Base-by-base conservation (phyloP, 352 stramenopile genomes). In the Pythium aquatile region DNA sequence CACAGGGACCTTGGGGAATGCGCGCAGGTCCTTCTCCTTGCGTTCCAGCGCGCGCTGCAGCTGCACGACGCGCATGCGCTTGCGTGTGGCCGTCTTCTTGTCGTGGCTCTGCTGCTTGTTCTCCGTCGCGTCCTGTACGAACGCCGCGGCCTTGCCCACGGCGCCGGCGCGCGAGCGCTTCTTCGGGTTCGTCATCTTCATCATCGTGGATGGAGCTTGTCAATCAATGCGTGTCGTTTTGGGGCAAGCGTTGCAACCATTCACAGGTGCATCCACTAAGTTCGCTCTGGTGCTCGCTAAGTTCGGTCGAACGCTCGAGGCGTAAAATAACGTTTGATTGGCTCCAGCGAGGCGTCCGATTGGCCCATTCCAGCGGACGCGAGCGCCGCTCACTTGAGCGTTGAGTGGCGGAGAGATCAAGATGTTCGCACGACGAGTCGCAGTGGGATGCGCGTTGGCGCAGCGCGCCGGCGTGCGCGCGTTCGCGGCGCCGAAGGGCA, bases 61-160 rank as follows among this genome's bases (percentile, higher is more conserved):
- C 70, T 95, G 85, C 54, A 91, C 77, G 30, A 95, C 83, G 58
- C 85, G 84, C 83, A 95, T 83, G 29, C 87, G 85, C 55, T 74
- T 79, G 9, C 83, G 81, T 46, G 79, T 88, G 58, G 85, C 74
- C 40, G 73, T 68, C 55, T 87, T 88, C 66, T 84, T 90, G 55
- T 91, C 84, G 40, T 77, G 74, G 47, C 69, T 85, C 37, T 67
- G 72, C 68, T 90, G 70, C 66, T 87, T 88, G 48, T 57, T 81
- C 39, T 91, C 67, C 52, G 81, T 78, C 44, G 80, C 83, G 26
- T 58, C 75, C 61, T 84, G 78, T 42, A 85, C 79, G 61, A 89
- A 93, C 20, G 78, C 82, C 44, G 85, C 73, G 14, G 78, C 81
- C 57, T 77, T 83, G 61, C 75, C 59, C 28, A 58, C 65, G 33